Conservation (phyloP, 345 rosid genomes). For the Euphorbia lathyris region DNA sequence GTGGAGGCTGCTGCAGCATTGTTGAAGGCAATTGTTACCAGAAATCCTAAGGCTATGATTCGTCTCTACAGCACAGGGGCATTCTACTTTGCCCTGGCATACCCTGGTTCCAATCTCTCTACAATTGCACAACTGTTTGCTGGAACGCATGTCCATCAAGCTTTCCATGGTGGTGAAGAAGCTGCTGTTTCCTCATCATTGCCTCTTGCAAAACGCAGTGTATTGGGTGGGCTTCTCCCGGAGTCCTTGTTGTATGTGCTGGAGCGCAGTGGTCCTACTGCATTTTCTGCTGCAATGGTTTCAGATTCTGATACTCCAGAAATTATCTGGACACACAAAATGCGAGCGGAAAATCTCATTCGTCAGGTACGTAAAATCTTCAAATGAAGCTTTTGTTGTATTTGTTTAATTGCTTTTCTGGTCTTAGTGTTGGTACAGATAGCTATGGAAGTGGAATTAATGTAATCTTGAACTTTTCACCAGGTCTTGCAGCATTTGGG, state of each 20-base stretch:
- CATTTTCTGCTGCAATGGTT: slow-evolving; percentile 98
- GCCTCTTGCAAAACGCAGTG: slow-evolving; percentile 96
- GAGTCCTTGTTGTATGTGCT: slow-evolving; percentile 92
- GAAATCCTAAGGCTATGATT: slow-evolving; percentile 98
- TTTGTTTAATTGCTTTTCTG: slow-evolving; percentile 8
- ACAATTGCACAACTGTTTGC: slow-evolving; percentile 91
- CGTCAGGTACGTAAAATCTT: slow-evolving; percentile 59
- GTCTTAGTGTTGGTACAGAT: neutral
- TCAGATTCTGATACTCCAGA: slow-evolving; percentile 99
- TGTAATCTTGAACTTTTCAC: slow-evolving; percentile 7
- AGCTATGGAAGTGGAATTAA: slow-evolving; percentile 1
- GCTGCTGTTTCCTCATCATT: slow-evolving; percentile 96
- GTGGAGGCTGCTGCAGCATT: slow-evolving; percentile 95
- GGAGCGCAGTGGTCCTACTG: slow-evolving; percentile 95
- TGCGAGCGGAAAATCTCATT: slow-evolving; percentile 98
- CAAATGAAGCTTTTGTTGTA: slow-evolving; percentile 1
- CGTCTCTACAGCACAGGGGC: slow-evolving; percentile 96
- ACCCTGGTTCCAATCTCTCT: slow-evolving; percentile 94
- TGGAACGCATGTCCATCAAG: slow-evolving; percentile 94
- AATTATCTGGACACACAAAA: slow-evolving; percentile 97
- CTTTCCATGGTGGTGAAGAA: slow-evolving; percentile 99
- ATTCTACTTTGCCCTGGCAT: slow-evolving; percentile 91
- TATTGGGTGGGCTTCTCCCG: slow-evolving; percentile 98
- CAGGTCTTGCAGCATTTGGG: slow-evolving; percentile 99
- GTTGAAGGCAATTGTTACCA: slow-evolving; percentile 88